A percentile compares a stretch with the other conserved stretches of the same genome.
Evolutionary conservation across 2,329 filamentous ascomycete genomes (phyloP).

Genomic region (Ilyonectria robusta): DNA sequence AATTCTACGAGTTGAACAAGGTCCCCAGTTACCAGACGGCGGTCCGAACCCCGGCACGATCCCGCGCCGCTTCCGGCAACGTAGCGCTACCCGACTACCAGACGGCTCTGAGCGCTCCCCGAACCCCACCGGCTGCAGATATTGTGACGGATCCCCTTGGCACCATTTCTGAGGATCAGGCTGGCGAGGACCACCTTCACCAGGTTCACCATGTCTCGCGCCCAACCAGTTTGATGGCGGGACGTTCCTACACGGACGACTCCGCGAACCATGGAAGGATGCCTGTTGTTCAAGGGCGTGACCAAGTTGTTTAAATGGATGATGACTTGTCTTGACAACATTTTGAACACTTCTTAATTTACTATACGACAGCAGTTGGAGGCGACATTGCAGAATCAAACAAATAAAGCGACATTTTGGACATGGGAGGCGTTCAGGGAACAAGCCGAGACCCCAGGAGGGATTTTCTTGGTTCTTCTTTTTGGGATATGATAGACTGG

Average conservation of each 20-base stretch:
- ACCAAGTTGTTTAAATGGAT: conserved; percentile 36
- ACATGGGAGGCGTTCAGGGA: conserved; percentile 37
- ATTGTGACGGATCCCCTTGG: conserved; percentile 46
- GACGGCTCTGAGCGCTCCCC: conserved; percentile 70
- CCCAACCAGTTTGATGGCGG: conserved; percentile 42
- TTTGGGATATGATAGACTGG: conserved; percentile 41
- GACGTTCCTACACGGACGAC: conserved; percentile 46
- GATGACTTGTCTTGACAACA: not conserved
- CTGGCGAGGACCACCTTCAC: conserved; percentile 43
- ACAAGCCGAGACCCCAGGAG: conserved; percentile 14
- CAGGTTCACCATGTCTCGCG: conserved; percentile 44
- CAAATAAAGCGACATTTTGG: conserved; percentile 28
- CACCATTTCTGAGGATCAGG: conserved; percentile 52
- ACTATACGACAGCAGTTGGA: conserved; percentile 11
- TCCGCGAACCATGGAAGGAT: conserved; percentile 39
- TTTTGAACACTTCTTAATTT: conserved; percentile 19
- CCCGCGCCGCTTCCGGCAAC: conserved; percentile 63
- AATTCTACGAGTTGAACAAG: conserved; percentile 76
- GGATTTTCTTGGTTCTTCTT: conserved; percentile 11
- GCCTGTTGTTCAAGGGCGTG: conserved; percentile 38
- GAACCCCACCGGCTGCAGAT: conserved; percentile 60
- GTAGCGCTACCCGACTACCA: conserved; percentile 76
- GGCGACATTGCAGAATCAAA: conserved; percentile 30
- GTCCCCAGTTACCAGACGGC: conserved; percentile 86
- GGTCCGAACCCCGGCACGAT: conserved; percentile 74